phyloP scores from a whole-genome alignment of 2,329 filamentous ascomycete genomes.

The Chrysoporthe cubensis region DNA sequence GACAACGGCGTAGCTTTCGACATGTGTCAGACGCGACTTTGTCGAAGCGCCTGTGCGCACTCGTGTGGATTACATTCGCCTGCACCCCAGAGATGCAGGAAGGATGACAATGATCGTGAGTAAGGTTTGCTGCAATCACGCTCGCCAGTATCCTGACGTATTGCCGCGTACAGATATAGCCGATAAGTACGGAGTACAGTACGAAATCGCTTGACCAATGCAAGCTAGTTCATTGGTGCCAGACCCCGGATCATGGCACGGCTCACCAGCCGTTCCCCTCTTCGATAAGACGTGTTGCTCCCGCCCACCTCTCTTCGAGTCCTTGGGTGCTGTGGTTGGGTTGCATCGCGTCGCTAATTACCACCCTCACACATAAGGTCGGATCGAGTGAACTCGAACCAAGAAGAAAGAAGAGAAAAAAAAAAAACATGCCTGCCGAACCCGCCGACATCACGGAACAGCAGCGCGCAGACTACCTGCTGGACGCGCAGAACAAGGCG shows the following conservation, averaged over 20 bases:
- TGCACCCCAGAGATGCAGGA: background rate
- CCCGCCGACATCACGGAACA: slow-evolving; percentile 25
- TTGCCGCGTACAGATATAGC: background rate
- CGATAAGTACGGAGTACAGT: background rate
- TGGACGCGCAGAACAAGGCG: slow-evolving; percentile 52
- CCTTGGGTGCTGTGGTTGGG: background rate
- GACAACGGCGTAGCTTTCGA: background rate
- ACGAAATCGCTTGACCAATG: slow-evolving; percentile 6
- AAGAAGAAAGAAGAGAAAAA: no score
- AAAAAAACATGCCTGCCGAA: slow-evolving; percentile 12
- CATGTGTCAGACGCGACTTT: no score
- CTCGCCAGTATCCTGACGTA: background rate
- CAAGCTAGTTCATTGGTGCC: slow-evolving; percentile 5
- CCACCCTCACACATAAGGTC: background rate
- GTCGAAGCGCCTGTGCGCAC: background rate
- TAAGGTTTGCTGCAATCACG: background rate
- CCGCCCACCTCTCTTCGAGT: background rate
- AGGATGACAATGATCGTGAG: background rate
- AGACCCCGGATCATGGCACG: background rate
- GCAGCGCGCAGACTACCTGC: slow-evolving; percentile 43
- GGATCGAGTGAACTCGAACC: background rate
- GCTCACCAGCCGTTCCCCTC: background rate
- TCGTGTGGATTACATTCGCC: background rate
- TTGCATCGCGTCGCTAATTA: background rate
- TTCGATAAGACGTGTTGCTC: background rate